Base-by-base conservation (phyloP, 1,284 basidiomycete genomes). In the Rhodotorula sp. region DNA sequence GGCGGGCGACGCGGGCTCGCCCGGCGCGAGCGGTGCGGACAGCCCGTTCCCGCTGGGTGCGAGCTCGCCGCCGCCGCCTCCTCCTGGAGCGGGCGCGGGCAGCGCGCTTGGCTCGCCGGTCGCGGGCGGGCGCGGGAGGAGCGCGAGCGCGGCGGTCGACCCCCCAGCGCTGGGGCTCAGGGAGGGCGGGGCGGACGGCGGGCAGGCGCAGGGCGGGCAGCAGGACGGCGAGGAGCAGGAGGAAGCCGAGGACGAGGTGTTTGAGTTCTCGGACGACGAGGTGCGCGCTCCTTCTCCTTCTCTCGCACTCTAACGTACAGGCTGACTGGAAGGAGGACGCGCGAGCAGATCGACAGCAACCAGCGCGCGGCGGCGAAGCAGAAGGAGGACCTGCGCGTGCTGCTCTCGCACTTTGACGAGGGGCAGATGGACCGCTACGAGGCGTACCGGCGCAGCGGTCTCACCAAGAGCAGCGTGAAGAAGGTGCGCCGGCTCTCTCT, bases 361-460 rank as follows among this genome's bases (percentile, higher is more conserved):
- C 69, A 74, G 41, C 65, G 68, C 61, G 64, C 73, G 58, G 68
- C 56, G 19, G 69, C 70, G 10, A 51, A 59, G 44, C 70, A 72
- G 39, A 74, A 70, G 41, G 66, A 74, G 56, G 56, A 73, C 44
- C 39, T 70, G n/a, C 74, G 91, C 79, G 88, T 94, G 56, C 83
- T 94, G 67, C 91, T 94, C 86, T 90, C 93, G 80, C 91, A 91
- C 76, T 91, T 95, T 79, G 89, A 88, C 72, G 85, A 88, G 3
- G 88, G 86, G 25, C 92, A 96, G 80, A 91, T 92, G 78, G 91
- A 94, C 66, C 86, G 93, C 0, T 94, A 94, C 78, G 91, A 94
- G 79, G 90, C 91, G 0, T 95, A 93, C 78, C 84, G 92, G 67
- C 84, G 92, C 60, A 90, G 91, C 72, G 91, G 91, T 7, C 82